These are phyloP conservation scores for Piper betle DNA, from an alignment of 164 flowering plant species.

Conservation along the genomic window DNA sequence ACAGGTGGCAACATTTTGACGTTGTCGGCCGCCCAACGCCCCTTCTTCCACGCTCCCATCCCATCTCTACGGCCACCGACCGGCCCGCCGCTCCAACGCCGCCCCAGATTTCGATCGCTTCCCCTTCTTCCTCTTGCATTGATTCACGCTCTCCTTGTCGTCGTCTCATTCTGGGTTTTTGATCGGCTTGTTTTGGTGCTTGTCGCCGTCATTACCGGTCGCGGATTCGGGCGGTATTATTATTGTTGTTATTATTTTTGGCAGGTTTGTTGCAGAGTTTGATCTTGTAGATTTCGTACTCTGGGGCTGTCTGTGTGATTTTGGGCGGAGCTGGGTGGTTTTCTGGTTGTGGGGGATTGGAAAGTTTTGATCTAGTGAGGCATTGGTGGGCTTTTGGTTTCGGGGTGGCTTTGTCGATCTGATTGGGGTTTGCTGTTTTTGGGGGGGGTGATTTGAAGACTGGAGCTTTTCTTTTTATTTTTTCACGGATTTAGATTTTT, in stretches of 20 bases:
- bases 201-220: background rate
- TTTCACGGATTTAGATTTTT: background rate
- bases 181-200: background rate
- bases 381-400: background rate
- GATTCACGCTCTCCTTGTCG: background rate
- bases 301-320: too few relatives aligned
- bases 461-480: background rate
- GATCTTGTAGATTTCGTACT: too few relatives aligned
- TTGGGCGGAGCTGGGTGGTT: too few relatives aligned
- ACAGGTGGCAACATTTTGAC: background rate
- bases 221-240: too few relatives aligned
- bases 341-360: too few relatives aligned
- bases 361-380: background rate
- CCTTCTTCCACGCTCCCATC: background rate
- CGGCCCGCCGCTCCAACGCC: background rate
- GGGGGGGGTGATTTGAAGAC: background rate
- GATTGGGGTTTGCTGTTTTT: background rate
- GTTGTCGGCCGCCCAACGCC: background rate
- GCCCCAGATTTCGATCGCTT: background rate
- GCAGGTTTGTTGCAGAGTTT: too few relatives aligned
- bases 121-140: background rate
- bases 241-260: too few relatives aligned
- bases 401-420: background rate
- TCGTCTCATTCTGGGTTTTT: background rate
- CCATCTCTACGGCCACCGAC: background rate